phyloP scores from a whole-genome alignment of 371 early-diverging fungal genomes.

The Parasitella parasitica region DNA sequence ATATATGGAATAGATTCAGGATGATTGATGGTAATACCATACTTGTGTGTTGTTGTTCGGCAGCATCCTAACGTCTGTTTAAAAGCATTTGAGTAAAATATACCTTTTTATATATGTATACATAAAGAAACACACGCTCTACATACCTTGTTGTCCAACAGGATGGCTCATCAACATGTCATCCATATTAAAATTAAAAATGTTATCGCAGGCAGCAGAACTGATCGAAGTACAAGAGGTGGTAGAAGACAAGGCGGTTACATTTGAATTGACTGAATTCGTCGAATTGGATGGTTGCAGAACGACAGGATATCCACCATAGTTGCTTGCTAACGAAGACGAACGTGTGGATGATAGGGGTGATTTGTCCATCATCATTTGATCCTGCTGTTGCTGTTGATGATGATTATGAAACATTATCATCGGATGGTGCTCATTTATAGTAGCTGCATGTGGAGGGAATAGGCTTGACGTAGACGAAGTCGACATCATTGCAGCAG shows the following conservation, averaged over 20 bases:
- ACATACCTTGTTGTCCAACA: slow-evolving; percentile 7
- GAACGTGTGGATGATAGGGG: slow-evolving; percentile 8
- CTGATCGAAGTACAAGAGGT: slow-evolving; percentile 12
- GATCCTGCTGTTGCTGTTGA: not conserved
- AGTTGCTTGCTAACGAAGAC: not conserved
- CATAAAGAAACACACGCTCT: no score
- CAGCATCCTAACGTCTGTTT: slow-evolving; percentile 1
- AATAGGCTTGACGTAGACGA: not conserved
- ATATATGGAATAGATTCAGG: not conserved
- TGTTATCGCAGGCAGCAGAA: slow-evolving; percentile 13
- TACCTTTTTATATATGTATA: not conserved
- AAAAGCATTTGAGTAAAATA: not conserved
- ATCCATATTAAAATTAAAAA: slow-evolving; percentile 13
- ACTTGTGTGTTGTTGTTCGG: not conserved
- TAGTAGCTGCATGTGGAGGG: not conserved
- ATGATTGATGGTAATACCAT: not conserved
- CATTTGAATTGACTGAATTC: slow-evolving; percentile 7
- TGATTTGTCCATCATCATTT: not conserved
- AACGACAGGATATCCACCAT: slow-evolving; percentile 2
- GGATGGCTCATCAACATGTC: not conserved
- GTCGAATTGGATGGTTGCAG: slow-evolving; percentile 18
- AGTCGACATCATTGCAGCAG: not conserved
- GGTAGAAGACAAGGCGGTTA: slow-evolving; percentile 7
- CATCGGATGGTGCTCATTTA: not conserved
- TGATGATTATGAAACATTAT: not conserved